Evolutionary conservation across 306 rosid species (phyloP), one percentile per base, ranked within the genome.

Genomic region (Glycine tomentella): DNA sequence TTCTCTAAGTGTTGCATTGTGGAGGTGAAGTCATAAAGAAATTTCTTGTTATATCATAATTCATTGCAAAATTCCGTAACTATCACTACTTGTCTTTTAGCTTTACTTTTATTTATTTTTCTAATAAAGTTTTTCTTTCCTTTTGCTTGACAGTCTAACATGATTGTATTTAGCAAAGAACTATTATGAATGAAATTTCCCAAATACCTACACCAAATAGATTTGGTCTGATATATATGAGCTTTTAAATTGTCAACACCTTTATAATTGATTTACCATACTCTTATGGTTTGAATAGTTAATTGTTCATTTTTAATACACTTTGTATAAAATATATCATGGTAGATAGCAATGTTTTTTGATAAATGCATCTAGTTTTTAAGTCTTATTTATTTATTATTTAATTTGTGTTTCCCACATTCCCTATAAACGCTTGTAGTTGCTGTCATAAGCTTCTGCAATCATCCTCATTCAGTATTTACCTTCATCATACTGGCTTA

Each of bases 391-490:
- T 15, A 73, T 8, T 72, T 50, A 38, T 36, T 50, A 5, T 17
- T 46, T 52, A 25, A 38, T 80, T 38, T 5, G 42, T 77, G 9
- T 52, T 33, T 11, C 25, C 25, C 40, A n/a, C 11, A 55, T 55
- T 55, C 61, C 31, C 45, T 55, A 52, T 63, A 5, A 64, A 62
- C 8, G 20, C 73, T 51, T 4, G 45, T 33, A 62, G 8, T 64
- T 64, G 13, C 42, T 34, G 8, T 65, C 12, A 33, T 46, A n/a
- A 55, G 36, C 46, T 64, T 34, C 74, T 77, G 7, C 51, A 36
- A 48, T 50, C 50, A 64, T 51, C 65, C 46, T 49, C 63, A 34
- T 77, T 51, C 42, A n/a, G 42, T 64, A 64, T 16, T 52, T 63
- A 63, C 73, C 45, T 17, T 25, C 4, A 1, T 20, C 38, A 36